A percentile compares a stretch with the other conserved stretches of the same genome.
phyloP scores from a whole-genome alignment of 257 asterid genomes.

The Anisodus tanguticus region DNA sequence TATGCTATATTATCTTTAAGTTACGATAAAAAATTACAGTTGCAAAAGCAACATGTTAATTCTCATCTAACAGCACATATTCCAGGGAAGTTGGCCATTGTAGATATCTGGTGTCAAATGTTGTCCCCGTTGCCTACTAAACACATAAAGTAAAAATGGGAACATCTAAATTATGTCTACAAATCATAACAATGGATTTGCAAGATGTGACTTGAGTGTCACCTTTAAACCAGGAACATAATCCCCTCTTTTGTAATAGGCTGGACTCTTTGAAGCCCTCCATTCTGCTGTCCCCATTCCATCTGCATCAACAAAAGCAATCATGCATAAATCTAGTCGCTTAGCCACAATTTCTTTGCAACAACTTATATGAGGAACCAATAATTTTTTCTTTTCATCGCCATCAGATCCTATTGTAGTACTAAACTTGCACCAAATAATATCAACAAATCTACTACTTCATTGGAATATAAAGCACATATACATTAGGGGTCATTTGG shows the following conservation, averaged over 20 bases:
- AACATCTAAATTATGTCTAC: conserved; percentile 14
- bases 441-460: not conserved
- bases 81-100: not conserved
- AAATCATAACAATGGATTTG: not conserved
- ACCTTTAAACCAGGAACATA: conserved; percentile 98
- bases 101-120: not conserved
- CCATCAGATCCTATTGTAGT: not conserved
- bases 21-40: not conserved
- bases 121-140: not conserved
- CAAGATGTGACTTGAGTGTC: conserved; percentile 24
- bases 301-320: conserved; percentile 54
- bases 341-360: not conserved
- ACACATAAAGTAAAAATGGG: not conserved
- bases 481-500: not conserved
- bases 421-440: conserved; percentile 7
- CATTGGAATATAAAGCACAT: not conserved
- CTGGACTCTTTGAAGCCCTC: conserved; percentile 96
- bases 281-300: conserved; percentile 99
- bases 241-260: conserved; percentile 99
- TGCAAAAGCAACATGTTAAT: not conserved
- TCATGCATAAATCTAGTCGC: not conserved
- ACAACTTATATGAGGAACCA: not conserved
- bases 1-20: not conserved
- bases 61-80: not conserved
- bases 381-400: not conserved